Evolutionary conservation across 78 protist species (phyloP).

Genomic region (Andalucia godoyi): DNA sequence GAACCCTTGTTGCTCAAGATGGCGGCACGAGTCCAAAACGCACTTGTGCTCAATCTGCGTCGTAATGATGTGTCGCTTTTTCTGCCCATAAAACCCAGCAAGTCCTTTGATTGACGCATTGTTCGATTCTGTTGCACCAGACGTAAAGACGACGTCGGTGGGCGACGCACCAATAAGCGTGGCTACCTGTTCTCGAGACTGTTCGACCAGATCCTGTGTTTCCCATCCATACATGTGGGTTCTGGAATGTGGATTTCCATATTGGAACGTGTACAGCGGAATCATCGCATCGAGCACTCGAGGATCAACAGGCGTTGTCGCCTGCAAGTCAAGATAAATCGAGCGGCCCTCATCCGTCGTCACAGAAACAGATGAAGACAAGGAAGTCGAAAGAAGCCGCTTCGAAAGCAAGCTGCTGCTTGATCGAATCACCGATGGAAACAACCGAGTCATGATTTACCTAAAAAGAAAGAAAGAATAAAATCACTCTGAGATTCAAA

Average conservation of each 20-base stretch:
- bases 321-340: conserved; percentile 66
- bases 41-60: conserved; percentile 90
- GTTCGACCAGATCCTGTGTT: conserved; percentile 69
- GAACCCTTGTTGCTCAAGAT: conserved; percentile 80
- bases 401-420: too few species aligned
- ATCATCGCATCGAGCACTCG: conserved; percentile 96
- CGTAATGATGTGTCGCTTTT: conserved; percentile 86
- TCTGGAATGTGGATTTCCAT: conserved; percentile 93
- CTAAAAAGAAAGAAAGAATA: too few species aligned
- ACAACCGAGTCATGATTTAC: too few species aligned
- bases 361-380: too few species aligned
- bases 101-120: conserved; percentile 93
- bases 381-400: too few species aligned
- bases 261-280: conserved; percentile 64
- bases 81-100: conserved; percentile 63
- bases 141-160: conserved; percentile 84
- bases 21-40: conserved; percentile 92
- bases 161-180: conserved; percentile 54
- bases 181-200: conserved; percentile 72
- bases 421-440: too few species aligned
- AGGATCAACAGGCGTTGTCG: conserved; percentile 94
- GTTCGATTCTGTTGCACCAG: conserved; percentile 97
- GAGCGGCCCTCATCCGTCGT: conserved; percentile 6
- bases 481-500: too few species aligned
- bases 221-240: conserved; percentile 96